Evolutionary conservation across 768 basidiomycete genomes (phyloP).

Genomic region (Paxillus involutus): DNA sequence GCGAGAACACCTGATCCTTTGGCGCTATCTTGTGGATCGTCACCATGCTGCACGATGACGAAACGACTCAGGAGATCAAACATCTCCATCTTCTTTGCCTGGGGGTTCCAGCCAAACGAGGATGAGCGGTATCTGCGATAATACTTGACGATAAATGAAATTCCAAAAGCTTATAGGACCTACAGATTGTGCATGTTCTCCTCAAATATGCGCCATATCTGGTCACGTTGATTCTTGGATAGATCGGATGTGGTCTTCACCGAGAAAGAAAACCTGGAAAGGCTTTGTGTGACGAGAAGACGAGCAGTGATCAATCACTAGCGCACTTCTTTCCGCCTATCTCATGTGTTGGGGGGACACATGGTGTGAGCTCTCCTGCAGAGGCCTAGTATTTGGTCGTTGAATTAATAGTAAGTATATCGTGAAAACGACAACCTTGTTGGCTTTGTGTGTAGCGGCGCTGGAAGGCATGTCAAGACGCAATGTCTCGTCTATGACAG

Average conservation of each 20-base stretch:
- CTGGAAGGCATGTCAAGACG: slow-evolving; percentile 15
- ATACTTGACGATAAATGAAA: not conserved
- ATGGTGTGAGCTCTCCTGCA: slow-evolving; percentile 16
- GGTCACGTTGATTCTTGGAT: slow-evolving; percentile 32
- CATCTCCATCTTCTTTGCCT: slow-evolving; percentile 55
- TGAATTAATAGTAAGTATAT: not conserved
- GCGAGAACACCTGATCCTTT: slow-evolving; percentile 31
- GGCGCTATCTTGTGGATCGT: slow-evolving; percentile 14
- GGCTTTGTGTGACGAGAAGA: not conserved
- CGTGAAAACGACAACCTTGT: slow-evolving; percentile 28
- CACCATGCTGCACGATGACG: slow-evolving; percentile 39
- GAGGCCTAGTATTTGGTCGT: slow-evolving; percentile 18
- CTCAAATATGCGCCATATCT: slow-evolving; percentile 54
- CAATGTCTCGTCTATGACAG: not conserved
- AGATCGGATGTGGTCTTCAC: slow-evolving; percentile 33
- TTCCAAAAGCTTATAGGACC: not conserved
- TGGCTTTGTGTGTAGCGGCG: slow-evolving; percentile 29
- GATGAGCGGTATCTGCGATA: slow-evolving; percentile 53
- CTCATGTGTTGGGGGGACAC: slow-evolving; percentile 10
- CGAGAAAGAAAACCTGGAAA: slow-evolving; percentile 23
- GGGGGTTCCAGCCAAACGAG: slow-evolving; percentile 67
- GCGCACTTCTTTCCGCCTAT: slow-evolving; percentile 17
- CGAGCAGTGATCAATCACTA: not conserved
- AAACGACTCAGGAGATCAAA: slow-evolving; percentile 63
- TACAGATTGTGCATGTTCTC: slow-evolving; percentile 56